Base-by-base conservation (phyloP, 257 asterid genomes). In the Thymus mandschuricus region DNA sequence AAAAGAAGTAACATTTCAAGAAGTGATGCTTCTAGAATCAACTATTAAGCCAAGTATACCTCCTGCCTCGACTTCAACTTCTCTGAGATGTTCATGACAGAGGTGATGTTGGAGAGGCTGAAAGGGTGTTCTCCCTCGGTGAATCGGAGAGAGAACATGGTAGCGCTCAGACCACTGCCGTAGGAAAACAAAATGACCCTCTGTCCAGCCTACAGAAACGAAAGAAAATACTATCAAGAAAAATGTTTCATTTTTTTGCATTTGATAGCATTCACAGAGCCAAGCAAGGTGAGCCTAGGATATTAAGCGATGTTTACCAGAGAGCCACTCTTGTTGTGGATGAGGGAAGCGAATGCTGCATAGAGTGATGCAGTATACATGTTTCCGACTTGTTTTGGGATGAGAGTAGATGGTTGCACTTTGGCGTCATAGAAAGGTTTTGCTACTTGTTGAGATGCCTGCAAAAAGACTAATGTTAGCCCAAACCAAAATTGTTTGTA, bases 321-420 rank as follows among this genome's bases (percentile, higher is more conserved):
- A 67, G 94, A 64, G 81, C 73, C 80, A 11, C 73, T 71, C 62
- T 95, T 91, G 70, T 83, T 89, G 89, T 95, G 96, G 75, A 95
- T 69, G 67, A 95, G 93, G 49, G 99, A 95, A 58, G 92, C 96
- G 78, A 95, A 89, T 70, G 99, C 99, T 40, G 98, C 99, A 79
- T 95, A 95, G 45, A 95, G 82, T 1, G 99, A 95, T 64, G 99
- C 99, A 12, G 99, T 95, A 68, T 95, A 95, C 99, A 89, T 95
- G 85, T 95, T 95, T 44, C 99, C 99, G 2, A 95, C 96, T 86
- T 95, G 99, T 79, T 92, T 95, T 2, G 99, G 98, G 70, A 95
- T 70, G 73, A 92, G 82, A 54, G 99, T 95, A 1, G 96, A 70
- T 45, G 99, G 99, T 72, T 85, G 87, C 88, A 95, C 99, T 83